Conservation (phyloP, 306 rosid genomes). For the Lathyrus tuberosus region DNA sequence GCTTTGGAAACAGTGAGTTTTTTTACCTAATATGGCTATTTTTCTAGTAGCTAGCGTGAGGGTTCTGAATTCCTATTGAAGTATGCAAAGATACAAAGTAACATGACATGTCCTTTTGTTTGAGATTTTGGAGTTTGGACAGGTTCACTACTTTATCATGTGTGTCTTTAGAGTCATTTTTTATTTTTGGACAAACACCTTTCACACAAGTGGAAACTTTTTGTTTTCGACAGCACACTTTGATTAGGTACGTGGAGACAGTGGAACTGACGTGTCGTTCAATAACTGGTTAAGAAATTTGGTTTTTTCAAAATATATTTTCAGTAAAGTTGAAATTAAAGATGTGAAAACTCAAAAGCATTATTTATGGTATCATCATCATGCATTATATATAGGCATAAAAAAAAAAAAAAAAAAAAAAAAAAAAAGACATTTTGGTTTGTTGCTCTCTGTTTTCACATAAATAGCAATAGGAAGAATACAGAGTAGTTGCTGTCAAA, state of each 20-base stretch:
- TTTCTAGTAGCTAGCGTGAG: constrained; percentile 15
- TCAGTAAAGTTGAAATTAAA: not conserved
- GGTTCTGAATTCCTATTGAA: constrained; percentile 28
- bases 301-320: not conserved
- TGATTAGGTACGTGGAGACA: constrained; percentile 29
- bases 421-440: too few species aligned
- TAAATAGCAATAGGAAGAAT: not conserved
- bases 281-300: constrained; percentile 31
- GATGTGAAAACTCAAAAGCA: constrained; percentile 15
- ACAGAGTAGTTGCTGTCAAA: not conserved
- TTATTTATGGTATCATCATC: not conserved
- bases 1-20: too few species aligned
- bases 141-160: constrained; percentile 20
- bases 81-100: constrained; percentile 1
- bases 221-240: constrained; percentile 17
- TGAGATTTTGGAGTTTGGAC: constrained; percentile 10
- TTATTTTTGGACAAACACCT: not conserved
- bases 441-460: constrained; percentile 32
- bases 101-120: not conserved
- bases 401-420: too few species aligned
- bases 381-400: not conserved
- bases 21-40: constrained; percentile 30
- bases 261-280: not conserved
- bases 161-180: constrained; percentile 24
- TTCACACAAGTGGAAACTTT: constrained; percentile 42